phyloP scores from a whole-genome alignment of 306 rosid species.

The Styphnolobium japonicum region DNA sequence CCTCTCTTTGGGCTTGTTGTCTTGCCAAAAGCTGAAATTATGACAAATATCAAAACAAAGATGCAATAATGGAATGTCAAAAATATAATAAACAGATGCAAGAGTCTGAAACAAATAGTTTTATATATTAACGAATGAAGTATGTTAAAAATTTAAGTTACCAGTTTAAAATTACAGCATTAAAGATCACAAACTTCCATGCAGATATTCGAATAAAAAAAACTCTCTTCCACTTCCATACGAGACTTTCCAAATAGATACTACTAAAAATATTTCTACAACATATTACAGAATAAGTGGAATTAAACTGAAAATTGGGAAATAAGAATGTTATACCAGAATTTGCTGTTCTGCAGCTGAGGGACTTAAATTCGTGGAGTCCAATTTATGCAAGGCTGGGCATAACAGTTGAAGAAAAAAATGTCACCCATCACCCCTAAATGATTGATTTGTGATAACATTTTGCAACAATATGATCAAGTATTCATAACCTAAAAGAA shows the following conservation, averaged over 20 bases:
- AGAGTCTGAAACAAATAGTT: background rate
- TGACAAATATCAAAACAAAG: conserved; percentile 13
- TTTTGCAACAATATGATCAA: conserved; percentile 9
- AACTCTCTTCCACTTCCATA: background rate
- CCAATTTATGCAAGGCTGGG: conserved; percentile 70
- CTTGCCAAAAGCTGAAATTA: conserved; percentile 86
- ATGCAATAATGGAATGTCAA: conserved; percentile 9
- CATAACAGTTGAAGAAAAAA: conserved; percentile 37
- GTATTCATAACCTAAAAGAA: background rate
- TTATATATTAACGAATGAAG: background rate
- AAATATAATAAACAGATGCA: conserved; percentile 7
- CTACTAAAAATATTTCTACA: background rate
- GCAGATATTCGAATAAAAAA: background rate
- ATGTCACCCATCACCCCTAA: conserved; percentile 22
- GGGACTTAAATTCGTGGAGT: conserved; percentile 52
- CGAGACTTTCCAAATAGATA: conserved; percentile 2
- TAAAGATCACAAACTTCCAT: background rate
- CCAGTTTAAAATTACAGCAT: background rate
- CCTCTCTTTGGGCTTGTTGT: conserved; percentile 99
- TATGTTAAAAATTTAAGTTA: background rate
- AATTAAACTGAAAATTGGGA: conserved; percentile 10
- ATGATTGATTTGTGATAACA: conserved; percentile 8
- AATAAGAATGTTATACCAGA: conserved; percentile 56
- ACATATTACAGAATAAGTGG: conserved; percentile 6
- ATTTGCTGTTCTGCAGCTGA: conserved; percentile 88